These are phyloP conservation scores for Venturia asperata DNA, from an alignment of 2,329 filamentous ascomycete species.

Conservation along the genomic window DNA sequence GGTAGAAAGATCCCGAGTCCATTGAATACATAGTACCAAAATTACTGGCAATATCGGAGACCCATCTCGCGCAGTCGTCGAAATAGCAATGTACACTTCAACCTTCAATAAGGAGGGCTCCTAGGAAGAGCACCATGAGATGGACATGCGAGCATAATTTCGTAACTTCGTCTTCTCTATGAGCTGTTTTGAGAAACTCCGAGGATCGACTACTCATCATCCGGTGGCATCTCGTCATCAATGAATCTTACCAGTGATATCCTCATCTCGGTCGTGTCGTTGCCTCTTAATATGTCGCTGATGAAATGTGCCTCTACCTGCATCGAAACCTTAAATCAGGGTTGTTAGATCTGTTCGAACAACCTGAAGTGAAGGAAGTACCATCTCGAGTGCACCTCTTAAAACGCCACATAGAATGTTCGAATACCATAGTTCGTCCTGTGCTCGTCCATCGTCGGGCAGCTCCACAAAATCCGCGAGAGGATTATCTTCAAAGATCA, in stretches of 20 bases:
- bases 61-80: neutral
- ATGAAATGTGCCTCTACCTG: constrained; percentile 96
- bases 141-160: neutral
- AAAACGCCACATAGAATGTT: constrained; percentile 94
- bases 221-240: constrained; percentile 92
- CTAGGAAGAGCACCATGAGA: neutral
- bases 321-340: constrained; percentile 65
- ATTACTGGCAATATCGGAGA: neutral
- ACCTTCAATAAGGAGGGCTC: neutral
- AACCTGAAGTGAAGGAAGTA: constrained; percentile 36
- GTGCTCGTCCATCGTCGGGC: constrained; percentile 88
- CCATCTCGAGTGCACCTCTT: constrained; percentile 90
- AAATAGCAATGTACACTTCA: neutral
- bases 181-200: neutral
- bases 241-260: constrained; percentile 89
- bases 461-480: constrained; percentile 95
- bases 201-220: constrained; percentile 64
- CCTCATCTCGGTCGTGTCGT: constrained; percentile 96
- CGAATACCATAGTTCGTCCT: constrained; percentile 97
- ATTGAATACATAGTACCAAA: neutral
- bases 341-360: constrained; percentile 2
- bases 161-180: neutral
- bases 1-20: neutral
- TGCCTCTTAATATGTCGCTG: constrained; percentile 83
- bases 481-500: constrained; percentile 95